phyloP scores from a whole-genome alignment of 768 basidiomycete species.

The Suillus discolor region DNA sequence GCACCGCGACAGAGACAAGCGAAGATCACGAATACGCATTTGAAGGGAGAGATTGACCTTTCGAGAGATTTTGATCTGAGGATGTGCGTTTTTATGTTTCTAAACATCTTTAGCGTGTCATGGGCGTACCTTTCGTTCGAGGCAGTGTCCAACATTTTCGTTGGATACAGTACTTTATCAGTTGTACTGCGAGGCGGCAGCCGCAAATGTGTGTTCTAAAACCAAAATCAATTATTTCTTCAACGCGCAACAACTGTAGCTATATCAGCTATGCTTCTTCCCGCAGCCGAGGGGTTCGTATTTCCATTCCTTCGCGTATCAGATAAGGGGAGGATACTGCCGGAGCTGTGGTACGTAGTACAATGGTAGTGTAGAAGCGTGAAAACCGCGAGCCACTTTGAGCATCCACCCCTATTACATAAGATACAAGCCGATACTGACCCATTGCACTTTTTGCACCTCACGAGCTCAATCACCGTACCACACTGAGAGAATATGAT shows the following conservation, averaged over 20 bases:
- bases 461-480: too few relatives aligned
- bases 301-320: slow-evolving; percentile 41
- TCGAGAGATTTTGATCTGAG: slow-evolving; percentile 57
- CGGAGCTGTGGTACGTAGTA: too few relatives aligned
- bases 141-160: neutral
- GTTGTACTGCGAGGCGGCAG: neutral
- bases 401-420: too few relatives aligned
- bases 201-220: neutral
- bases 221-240: neutral
- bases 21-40: slow-evolving; percentile 86
- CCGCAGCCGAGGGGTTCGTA: neutral
- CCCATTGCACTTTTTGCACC: too few relatives aligned
- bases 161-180: neutral
- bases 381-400: too few relatives aligned
- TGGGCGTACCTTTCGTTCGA: neutral
- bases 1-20: slow-evolving; percentile 76
- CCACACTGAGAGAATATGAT: too few relatives aligned
- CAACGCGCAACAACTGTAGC: neutral
- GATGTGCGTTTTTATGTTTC: neutral
- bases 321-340: slow-evolving; percentile 52
- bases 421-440: too few relatives aligned
- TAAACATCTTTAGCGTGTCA: neutral
- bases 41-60: slow-evolving; percentile 85
- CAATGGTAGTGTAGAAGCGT: too few relatives aligned
- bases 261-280: too few relatives aligned